Conservation (phyloP, 2,329 filamentous ascomycete genomes). For the Paraphaeosphaeria minitans region DNA sequence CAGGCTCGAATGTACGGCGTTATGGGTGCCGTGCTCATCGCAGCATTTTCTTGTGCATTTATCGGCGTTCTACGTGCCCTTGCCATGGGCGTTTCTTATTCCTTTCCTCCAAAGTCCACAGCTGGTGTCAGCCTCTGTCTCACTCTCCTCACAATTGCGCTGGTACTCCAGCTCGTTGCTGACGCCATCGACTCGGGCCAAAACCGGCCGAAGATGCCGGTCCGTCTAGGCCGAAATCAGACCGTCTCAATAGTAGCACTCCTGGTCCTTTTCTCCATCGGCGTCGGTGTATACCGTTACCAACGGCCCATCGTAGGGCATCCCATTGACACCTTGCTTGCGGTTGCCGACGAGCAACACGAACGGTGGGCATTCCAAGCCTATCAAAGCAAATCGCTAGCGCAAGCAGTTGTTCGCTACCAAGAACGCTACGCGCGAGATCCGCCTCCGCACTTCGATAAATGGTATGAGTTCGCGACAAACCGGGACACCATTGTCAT, state of each 20-base stretch:
- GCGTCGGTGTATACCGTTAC: slow-evolving; percentile 43
- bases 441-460: slow-evolving; percentile 65
- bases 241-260: slow-evolving; percentile 43
- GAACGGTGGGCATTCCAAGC: slow-evolving; percentile 57
- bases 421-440: slow-evolving; percentile 57
- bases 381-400: slow-evolving; percentile 53
- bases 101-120: slow-evolving; percentile 43
- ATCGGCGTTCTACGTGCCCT: slow-evolving; percentile 40
- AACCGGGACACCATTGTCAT: slow-evolving; percentile 59
- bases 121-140: slow-evolving; percentile 36
- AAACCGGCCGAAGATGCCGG: slow-evolving; percentile 33
- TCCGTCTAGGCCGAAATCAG: slow-evolving; percentile 41
- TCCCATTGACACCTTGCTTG: slow-evolving; percentile 62
- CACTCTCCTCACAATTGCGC: slow-evolving; percentile 37
- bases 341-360: slow-evolving; percentile 55
- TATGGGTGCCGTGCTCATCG: slow-evolving; percentile 41
- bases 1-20: slow-evolving; percentile 41
- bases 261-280: slow-evolving; percentile 46
- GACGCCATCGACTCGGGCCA: slow-evolving; percentile 37
- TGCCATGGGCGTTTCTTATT: slow-evolving; percentile 38
- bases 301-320: slow-evolving; percentile 53
- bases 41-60: slow-evolving; percentile 43
- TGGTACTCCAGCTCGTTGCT: slow-evolving; percentile 37
- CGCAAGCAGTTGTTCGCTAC: slow-evolving; percentile 59
- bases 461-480: slow-evolving; percentile 64